A percentile compares a stretch with the other conserved stretches of the same genome.
Evolutionary conservation across 2,329 filamentous ascomycete genomes (phyloP).

Genomic region (Ustilaginoidea virens): DNA sequence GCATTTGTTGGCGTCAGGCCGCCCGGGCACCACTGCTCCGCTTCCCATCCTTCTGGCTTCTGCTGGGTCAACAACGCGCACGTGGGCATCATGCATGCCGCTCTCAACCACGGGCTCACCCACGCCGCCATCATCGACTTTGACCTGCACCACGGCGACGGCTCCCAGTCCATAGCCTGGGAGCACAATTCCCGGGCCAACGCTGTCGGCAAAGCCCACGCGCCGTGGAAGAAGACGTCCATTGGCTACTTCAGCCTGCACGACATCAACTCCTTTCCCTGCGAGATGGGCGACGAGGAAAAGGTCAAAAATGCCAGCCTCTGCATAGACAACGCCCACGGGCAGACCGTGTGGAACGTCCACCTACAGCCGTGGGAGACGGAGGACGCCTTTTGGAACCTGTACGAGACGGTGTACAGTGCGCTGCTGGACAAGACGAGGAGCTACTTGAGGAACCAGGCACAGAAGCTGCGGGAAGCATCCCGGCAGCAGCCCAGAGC

Average conservation of each 20-base stretch:
- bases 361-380: slow-evolving; percentile 81
- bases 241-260: slow-evolving; percentile 96
- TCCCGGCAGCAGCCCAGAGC: slow-evolving; percentile 55
- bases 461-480: slow-evolving; percentile 43
- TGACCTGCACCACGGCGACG: slow-evolving; percentile 83
- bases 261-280: slow-evolving; percentile 97
- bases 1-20: slow-evolving; percentile 89
- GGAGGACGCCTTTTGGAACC: slow-evolving; percentile 69
- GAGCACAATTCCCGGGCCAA: slow-evolving; percentile 61
- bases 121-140: slow-evolving; percentile 92
- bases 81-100: slow-evolving; percentile 84
- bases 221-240: slow-evolving; percentile 64
- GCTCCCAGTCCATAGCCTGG: slow-evolving; percentile 92
- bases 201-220: slow-evolving; percentile 51
- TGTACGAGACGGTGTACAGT: slow-evolving; percentile 70
- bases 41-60: slow-evolving; percentile 80
- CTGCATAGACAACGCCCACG: slow-evolving; percentile 87
- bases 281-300: slow-evolving; percentile 81
- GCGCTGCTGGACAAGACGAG: slow-evolving; percentile 69
- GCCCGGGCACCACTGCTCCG: slow-evolving; percentile 89
- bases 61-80: slow-evolving; percentile 99
- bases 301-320: slow-evolving; percentile 90
- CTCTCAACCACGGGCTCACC: slow-evolving; percentile 69
- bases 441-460: slow-evolving; percentile 58
- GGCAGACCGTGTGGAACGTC: slow-evolving; percentile 91